Percentiles rank a stretch among this genome's conserved stretches.
These are phyloP conservation scores for Rhodotorula toruloides DNA, from an alignment of 768 basidiomycete genomes.

Conservation along the genomic window DNA sequence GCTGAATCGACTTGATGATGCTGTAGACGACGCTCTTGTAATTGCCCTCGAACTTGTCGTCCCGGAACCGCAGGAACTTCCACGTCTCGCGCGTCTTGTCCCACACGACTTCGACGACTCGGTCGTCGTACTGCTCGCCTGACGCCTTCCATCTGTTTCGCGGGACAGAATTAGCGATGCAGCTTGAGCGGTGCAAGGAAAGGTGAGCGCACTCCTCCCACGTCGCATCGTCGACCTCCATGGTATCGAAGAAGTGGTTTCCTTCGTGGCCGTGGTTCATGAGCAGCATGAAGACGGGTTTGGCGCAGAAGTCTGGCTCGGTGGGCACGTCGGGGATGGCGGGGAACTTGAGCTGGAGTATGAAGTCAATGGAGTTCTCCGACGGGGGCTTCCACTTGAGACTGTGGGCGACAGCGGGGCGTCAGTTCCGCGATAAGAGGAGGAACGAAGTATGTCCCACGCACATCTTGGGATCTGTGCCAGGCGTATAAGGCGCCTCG, in stretches of 20 bases:
- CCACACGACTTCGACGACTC: slow-evolving; percentile 93
- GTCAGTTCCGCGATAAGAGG: neutral
- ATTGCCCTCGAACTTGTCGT: slow-evolving; percentile 92
- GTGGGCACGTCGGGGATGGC: slow-evolving; percentile 54
- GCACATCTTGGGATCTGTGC: slow-evolving; percentile 85
- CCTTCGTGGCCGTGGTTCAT: slow-evolving; percentile 65
- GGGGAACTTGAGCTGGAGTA: slow-evolving; percentile 89
- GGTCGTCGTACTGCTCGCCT: slow-evolving; percentile 84
- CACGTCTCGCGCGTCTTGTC: slow-evolving; percentile 61
- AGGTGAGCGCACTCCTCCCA: slow-evolving; percentile 73
- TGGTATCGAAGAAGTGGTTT: slow-evolving; percentile 78
- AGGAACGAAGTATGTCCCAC: slow-evolving; percentile 42
- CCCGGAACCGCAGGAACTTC: slow-evolving; percentile 87
- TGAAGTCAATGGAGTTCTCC: slow-evolving; percentile 97
- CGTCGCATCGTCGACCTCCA: slow-evolving; percentile 79
- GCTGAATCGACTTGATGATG: slow-evolving; percentile 82
- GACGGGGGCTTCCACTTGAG: slow-evolving; percentile 98
- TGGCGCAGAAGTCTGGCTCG: slow-evolving; percentile 72
- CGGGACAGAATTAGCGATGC: neutral
- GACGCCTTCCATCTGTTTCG: slow-evolving; percentile 67
- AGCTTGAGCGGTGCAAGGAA: slow-evolving; percentile 11
- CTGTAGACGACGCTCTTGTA: slow-evolving; percentile 75
- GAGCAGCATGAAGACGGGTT: slow-evolving; percentile 77
- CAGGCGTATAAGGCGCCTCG: slow-evolving; percentile 68
- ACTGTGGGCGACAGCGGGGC: slow-evolving; percentile 49